Percentiles rank a stretch among this genome's conserved stretches.
Conservation (phyloP, 495 filamentous ascomycete genomes). For the Achaetomiella virescens region DNA sequence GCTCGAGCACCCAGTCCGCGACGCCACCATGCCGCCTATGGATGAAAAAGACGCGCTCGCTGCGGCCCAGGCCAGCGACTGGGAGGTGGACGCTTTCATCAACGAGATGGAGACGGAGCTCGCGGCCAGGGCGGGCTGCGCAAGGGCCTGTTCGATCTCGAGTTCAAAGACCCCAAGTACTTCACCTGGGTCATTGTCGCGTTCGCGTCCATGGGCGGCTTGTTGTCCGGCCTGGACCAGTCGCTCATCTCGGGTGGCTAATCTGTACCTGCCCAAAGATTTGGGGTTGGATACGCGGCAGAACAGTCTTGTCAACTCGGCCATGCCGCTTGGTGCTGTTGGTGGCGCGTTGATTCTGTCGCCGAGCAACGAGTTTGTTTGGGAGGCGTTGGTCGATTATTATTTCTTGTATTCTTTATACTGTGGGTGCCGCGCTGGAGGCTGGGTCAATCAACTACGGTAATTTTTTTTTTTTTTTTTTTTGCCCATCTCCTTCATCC, state of each 20-base stretch:
- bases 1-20: background rate
- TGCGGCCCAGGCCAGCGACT: background rate
- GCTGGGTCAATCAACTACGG: conserved; percentile 4
- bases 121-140: background rate
- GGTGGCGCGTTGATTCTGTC: background rate
- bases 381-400: conserved; percentile 4
- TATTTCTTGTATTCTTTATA: conserved; percentile 2
- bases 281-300: conserved; percentile 4
- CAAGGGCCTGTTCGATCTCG: background rate
- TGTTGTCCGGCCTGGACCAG: conserved; percentile 3
- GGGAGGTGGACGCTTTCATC: background rate
- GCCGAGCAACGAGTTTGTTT: conserved; percentile 1
- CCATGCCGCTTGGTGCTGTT: conserved; percentile 4
- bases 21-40: background rate
- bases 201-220: conserved; percentile 5
- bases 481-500: background rate
- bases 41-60: background rate
- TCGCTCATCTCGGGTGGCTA: conserved; percentile 6
- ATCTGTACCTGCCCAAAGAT: background rate
- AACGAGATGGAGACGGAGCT: conserved; percentile 1
- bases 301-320: conserved; percentile 9
- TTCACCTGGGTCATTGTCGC: conserved; percentile 5
- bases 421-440: background rate
- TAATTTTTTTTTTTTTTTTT: background rate
- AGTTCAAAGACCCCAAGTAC: background rate